Base-by-base conservation (phyloP, 1,284 basidiomycete genomes). In the Psilocybe mexicana region DNA sequence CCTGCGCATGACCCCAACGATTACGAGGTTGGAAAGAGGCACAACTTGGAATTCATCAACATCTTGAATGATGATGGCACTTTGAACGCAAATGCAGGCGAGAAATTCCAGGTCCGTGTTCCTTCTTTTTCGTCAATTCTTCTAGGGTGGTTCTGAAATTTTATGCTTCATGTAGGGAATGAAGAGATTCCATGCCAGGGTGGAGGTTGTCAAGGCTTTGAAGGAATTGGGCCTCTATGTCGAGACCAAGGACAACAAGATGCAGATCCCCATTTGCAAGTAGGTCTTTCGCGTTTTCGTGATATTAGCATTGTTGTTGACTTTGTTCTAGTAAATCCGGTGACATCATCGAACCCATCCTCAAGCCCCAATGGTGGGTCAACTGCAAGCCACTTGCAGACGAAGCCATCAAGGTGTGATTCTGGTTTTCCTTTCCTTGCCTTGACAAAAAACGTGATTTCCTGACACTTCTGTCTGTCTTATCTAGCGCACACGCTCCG, bases 281-380 rank as follows among this genome's bases (percentile, higher is more conserved):
- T 85, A 5, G 23, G 18, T 6, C 7, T 18, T 6, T 46, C 24
- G 23, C 23, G 23, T 43, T 43, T 23, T 56, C 23, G 40, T 24
- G 33, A 44, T 45, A 25, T 18, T 43, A 5, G 40, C n/a, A 10
- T 55, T 48, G 33, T 42, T 23, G 38, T 6, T 54, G 35, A 50
- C 26, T 24, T 24, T 35, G 52, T 12, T 60, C 0, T 52, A 94
- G 90, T 65, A 95, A 96, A 81, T 96, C 94, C 1, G 96, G 96
- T 2, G 97, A 99, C 72, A 76, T 99, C 54, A 98, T 99, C 65
- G 97, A 99, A 74, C 92, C 93, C 5, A 80, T 98, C 38, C 82
- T 99, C 70, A 99, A 98, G 76, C 97, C 97, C 0, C 97, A 99
- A 72, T 99, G 97, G 97, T 99, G 96, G 96, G 92, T 99, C 50